A percentile compares a stretch with the other conserved stretches of the same genome.
phyloP scores from a whole-genome alignment of 495 filamentous ascomycete genomes.

The Pseudoneurospora amorphoporcata region DNA sequence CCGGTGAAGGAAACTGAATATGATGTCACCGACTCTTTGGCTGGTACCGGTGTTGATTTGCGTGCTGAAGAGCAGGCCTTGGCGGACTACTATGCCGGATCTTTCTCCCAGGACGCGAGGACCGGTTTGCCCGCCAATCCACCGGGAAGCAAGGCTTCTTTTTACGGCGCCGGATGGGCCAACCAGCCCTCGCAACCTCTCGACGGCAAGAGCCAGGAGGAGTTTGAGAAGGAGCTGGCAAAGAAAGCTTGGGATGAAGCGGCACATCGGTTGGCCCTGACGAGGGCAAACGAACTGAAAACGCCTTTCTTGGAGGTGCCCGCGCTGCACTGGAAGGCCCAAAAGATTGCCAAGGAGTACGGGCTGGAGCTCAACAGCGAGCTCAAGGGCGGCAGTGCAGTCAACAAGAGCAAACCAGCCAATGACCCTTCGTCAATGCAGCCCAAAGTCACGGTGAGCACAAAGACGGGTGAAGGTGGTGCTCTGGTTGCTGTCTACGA shows the following conservation, averaged over 20 bases:
- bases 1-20: slow-evolving; percentile 58
- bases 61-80: slow-evolving; percentile 70
- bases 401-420: slow-evolving; percentile 36
- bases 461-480: slow-evolving; percentile 40
- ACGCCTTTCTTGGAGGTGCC: slow-evolving; percentile 31
- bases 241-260: slow-evolving; percentile 38
- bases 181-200: slow-evolving; percentile 42
- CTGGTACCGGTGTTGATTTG: slow-evolving; percentile 71
- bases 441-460: slow-evolving; percentile 21
- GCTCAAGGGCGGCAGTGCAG: slow-evolving; percentile 31
- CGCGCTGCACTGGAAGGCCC: slow-evolving; percentile 35
- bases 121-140: slow-evolving; percentile 40
- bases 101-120: slow-evolving; percentile 23
- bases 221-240: slow-evolving; percentile 37
- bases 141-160: slow-evolving; percentile 35
- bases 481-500: slow-evolving; percentile 47
- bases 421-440: slow-evolving; percentile 40
- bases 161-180: slow-evolving; percentile 50
- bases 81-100: slow-evolving; percentile 43
- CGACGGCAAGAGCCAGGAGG: slow-evolving; percentile 38
- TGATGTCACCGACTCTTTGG: slow-evolving; percentile 63
- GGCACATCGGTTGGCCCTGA: slow-evolving; percentile 29
- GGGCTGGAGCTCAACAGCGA: slow-evolving; percentile 44
- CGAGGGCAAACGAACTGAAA: slow-evolving; percentile 36
- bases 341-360: slow-evolving; percentile 53